These are phyloP conservation scores for Kockiozyma suomiensis DNA, from an alignment of 805 yeast genomes.

Conservation along the genomic window DNA sequence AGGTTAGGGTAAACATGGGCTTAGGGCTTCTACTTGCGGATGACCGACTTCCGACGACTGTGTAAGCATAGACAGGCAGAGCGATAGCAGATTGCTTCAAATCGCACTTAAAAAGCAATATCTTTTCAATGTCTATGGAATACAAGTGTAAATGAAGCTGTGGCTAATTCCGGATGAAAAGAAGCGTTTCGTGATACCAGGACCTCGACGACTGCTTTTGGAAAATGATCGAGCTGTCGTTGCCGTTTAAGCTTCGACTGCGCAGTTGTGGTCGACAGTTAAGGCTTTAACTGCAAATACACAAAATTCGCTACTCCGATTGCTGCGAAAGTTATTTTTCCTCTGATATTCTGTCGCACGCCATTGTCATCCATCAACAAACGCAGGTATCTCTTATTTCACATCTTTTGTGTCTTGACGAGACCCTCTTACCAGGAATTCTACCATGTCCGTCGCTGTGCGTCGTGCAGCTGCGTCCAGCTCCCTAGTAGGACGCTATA, in stretches of 20 bases:
- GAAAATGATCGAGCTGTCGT: too few relatives aligned
- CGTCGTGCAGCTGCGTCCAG: not conserved
- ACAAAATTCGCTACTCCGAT: not conserved
- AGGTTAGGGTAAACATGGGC: slow-evolving; percentile 12
- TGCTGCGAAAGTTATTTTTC: not conserved
- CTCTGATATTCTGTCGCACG: not conserved
- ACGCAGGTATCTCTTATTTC: not conserved
- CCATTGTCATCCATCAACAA: not conserved
- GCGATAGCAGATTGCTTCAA: too few relatives aligned
- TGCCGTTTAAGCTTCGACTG: too few relatives aligned
- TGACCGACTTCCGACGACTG: not conserved
- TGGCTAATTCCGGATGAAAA: too few relatives aligned
- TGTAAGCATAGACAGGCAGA: too few relatives aligned
- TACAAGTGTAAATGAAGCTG: not conserved
- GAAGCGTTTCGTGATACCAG: too few relatives aligned
- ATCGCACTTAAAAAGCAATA: too few relatives aligned
- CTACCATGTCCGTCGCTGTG: not conserved
- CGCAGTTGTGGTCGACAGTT: too few relatives aligned
- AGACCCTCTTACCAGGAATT: too few relatives aligned
- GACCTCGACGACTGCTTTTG: too few relatives aligned
- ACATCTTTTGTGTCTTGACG: not conserved
- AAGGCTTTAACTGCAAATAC: too few relatives aligned
- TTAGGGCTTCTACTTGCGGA: slow-evolving; percentile 4
- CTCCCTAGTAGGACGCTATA: not conserved
- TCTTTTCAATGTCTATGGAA: too few relatives aligned